Evolutionary conservation across 768 basidiomycete species (phyloP).

Genomic region (Suillus variegatus): DNA sequence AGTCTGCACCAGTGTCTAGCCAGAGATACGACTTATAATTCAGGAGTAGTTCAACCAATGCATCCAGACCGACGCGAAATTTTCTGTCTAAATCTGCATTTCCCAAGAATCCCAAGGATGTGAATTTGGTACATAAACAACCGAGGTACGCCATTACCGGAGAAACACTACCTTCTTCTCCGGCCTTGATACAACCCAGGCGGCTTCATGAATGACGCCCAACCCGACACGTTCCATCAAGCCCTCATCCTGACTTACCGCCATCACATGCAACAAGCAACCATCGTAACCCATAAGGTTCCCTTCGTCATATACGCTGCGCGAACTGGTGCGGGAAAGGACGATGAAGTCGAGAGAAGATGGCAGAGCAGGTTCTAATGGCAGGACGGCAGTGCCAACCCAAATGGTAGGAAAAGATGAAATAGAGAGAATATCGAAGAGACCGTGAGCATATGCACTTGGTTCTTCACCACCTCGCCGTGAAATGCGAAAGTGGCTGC

Average conservation of each 20-base stretch:
- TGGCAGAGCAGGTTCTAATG: background rate
- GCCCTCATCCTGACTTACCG: constrained; percentile 9
- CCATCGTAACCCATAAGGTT: constrained; percentile 8
- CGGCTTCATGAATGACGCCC: background rate
- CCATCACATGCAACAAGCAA: constrained; percentile 26
- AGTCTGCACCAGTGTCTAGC: too few relatives aligned
- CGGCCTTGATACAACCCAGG: background rate
- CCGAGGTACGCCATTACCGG: too few relatives aligned
- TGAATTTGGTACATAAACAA: background rate
- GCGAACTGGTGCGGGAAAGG: constrained; percentile 14
- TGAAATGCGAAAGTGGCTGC: background rate
- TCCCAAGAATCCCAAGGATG: background rate
- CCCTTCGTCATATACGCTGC: constrained; percentile 12
- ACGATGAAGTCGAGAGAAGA: constrained; percentile 21
- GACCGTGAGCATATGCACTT: background rate
- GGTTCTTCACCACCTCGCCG: background rate
- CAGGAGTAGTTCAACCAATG: too few relatives aligned
- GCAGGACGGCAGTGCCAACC: background rate
- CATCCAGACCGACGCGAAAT: background rate
- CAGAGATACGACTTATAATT: too few relatives aligned
- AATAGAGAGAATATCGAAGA: background rate
- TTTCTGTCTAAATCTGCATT: background rate
- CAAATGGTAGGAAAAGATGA: background rate
- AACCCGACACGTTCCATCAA: background rate
- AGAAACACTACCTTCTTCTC: background rate